These are phyloP conservation scores for Carpinus viminea DNA, from an alignment of 306 rosid genomes.

Conservation along the genomic window DNA sequence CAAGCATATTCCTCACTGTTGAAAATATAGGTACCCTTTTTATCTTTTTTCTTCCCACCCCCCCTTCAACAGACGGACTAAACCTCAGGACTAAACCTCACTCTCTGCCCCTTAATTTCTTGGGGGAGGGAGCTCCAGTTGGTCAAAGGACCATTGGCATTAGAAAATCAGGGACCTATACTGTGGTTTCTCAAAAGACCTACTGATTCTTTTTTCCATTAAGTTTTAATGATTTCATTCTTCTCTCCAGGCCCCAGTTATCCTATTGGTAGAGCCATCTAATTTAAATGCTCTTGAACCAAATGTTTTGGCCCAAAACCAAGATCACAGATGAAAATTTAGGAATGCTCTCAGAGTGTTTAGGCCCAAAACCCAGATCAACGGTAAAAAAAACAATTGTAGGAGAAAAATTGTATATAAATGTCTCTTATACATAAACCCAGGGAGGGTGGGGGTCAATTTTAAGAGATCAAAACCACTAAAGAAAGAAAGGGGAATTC, in stretches of 20 bases:
- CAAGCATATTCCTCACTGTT: neutral
- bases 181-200: neutral
- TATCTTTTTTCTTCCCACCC: neutral
- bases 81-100: neutral
- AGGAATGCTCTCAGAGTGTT: neutral
- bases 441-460: neutral
- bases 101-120: neutral
- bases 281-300: neutral
- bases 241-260: neutral
- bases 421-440: neutral
- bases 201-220: too few relatives aligned
- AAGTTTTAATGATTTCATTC: too few relatives aligned
- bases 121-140: neutral
- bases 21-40: constrained; percentile 1
- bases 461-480: neutral
- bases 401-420: neutral
- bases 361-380: neutral
- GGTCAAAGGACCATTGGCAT: neutral
- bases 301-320: neutral
- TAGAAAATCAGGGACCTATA: neutral
- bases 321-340: neutral
- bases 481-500: neutral
- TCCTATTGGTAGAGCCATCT: neutral
- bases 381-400: neutral
- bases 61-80: too few relatives aligned